A percentile compares a stretch with the other conserved stretches of the same genome.
These are phyloP conservation scores for Peronosclerospora sorghi DNA, from an alignment of 352 stramenopile genomes.

Conservation along the genomic window DNA sequence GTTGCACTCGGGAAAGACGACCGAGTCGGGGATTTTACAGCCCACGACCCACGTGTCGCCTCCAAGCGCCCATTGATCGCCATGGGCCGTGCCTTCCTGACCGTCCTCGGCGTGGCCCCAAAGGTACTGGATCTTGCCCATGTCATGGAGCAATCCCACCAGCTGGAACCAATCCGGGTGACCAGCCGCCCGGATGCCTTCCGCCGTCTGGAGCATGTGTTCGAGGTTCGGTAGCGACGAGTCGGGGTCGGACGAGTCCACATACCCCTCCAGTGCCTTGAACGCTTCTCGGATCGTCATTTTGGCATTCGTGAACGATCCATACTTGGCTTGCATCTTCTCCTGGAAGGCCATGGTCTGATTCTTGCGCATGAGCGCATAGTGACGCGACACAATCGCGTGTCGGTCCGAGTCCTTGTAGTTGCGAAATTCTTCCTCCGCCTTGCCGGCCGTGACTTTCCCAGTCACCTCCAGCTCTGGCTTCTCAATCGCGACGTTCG, in stretches of 20 bases:
- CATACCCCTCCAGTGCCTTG: slow-evolving; percentile 80
- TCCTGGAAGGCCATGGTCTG: slow-evolving; percentile 59
- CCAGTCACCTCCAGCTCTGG: slow-evolving; percentile 23
- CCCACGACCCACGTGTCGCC: slow-evolving; percentile 90
- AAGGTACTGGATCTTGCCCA: slow-evolving; percentile 93
- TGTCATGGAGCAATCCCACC: slow-evolving; percentile 87
- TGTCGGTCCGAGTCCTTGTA: slow-evolving; percentile 65
- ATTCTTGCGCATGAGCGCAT: slow-evolving; percentile 64
- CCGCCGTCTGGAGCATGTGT: slow-evolving; percentile 91
- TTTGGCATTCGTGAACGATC: slow-evolving; percentile 52
- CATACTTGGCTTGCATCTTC: slow-evolving; percentile 68
- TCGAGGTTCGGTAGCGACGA: slow-evolving; percentile 84
- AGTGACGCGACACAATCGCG: slow-evolving; percentile 59
- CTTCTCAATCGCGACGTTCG: slow-evolving; percentile 4
- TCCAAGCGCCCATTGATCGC: slow-evolving; percentile 88
- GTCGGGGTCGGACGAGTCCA: slow-evolving; percentile 90
- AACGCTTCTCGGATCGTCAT: slow-evolving; percentile 91
- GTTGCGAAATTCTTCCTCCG: slow-evolving; percentile 63
- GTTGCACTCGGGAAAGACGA: slow-evolving; percentile 88
- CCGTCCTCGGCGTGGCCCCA: slow-evolving; percentile 79
- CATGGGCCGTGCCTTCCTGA: slow-evolving; percentile 78
- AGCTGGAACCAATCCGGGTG: slow-evolving; percentile 91
- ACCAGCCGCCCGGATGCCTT: slow-evolving; percentile 81
- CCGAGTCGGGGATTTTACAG: slow-evolving; percentile 78
- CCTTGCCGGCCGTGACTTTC: slow-evolving; percentile 41